These are phyloP conservation scores for Rasamsonia emersonii DNA, from an alignment of 2,329 filamentous ascomycete species.

Conservation along the genomic window DNA sequence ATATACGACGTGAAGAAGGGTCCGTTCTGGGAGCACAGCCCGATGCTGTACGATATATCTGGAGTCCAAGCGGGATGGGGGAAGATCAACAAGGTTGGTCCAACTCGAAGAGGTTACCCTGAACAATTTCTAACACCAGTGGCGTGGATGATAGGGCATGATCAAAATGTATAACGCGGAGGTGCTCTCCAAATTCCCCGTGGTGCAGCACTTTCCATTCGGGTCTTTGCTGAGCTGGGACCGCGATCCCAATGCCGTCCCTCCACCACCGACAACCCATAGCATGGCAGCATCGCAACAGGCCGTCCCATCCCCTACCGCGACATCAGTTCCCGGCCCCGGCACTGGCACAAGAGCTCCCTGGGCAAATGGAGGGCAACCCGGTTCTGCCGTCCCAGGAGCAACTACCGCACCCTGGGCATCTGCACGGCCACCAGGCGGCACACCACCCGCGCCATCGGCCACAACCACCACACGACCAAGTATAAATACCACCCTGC, in stretches of 20 bases:
- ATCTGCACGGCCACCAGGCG: constrained; percentile 10
- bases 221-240: constrained; percentile 75
- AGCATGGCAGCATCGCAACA: constrained; percentile 28
- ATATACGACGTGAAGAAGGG: constrained; percentile 96
- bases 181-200: constrained; percentile 91
- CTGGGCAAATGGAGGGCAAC: constrained; percentile 19
- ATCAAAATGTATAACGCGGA: constrained; percentile 99
- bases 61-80: constrained; percentile 91
- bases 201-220: constrained; percentile 92
- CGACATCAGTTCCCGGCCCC: constrained; percentile 11
- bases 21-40: constrained; percentile 95
- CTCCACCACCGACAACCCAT: constrained; percentile 47
- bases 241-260: constrained; percentile 51
- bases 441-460: constrained; percentile 1
- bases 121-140: neutral
- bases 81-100: constrained; percentile 77
- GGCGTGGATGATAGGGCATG: constrained; percentile 62
- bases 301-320: constrained; percentile 10
- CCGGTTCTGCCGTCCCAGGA: constrained; percentile 12
- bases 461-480: constrained; percentile 7
- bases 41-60: constrained; percentile 87
- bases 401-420: constrained; percentile 25
- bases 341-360: constrained; percentile 28
- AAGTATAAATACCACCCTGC: constrained; percentile 8
- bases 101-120: constrained; percentile 1